Percentiles rank a stretch among this genome's conserved stretches.
Conservation (phyloP, 169 alveolate species). For the Babesia ovata region DNA sequence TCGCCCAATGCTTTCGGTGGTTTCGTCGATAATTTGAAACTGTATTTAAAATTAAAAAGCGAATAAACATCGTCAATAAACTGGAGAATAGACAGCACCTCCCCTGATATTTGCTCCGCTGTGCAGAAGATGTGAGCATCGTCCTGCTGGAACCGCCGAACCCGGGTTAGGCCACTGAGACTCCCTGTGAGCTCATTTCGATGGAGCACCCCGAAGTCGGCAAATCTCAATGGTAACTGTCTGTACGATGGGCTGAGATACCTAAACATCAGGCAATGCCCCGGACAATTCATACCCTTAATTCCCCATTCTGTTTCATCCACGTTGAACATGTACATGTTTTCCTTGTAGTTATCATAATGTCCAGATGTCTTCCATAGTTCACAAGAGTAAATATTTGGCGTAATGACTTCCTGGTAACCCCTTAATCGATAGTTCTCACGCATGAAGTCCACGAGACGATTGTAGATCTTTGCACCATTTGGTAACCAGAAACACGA, state of each 20-base stretch:
- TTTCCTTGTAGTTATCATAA: conserved; percentile 92
- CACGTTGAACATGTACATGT: conserved; percentile 89
- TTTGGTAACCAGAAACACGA: conserved; percentile 95
- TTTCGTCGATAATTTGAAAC: conserved; percentile 93
- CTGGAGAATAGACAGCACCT: conserved; percentile 88
- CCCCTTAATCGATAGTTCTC: conserved; percentile 71
- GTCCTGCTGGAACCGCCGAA: conserved; percentile 98
- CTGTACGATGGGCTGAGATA: conserved; percentile 90
- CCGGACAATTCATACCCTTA: conserved; percentile 99
- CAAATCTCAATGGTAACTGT: conserved; percentile 97
- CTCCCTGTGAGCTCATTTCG: conserved; percentile 98
- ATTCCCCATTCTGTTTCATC: conserved; percentile 97
- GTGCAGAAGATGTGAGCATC: conserved; percentile 99
- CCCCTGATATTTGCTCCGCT: conserved; percentile 91
- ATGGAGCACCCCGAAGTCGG: conserved; percentile 99
- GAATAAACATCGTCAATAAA: conserved; percentile 92
- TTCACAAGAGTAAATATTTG: conserved; percentile 93
- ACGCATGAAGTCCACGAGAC: conserved; percentile 92
- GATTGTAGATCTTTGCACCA: conserved; percentile 97
- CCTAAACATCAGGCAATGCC: conserved; percentile 95
- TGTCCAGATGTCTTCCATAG: conserved; percentile 99
- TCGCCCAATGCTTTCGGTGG: conserved; percentile 96
- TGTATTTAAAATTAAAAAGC: conserved; percentile 91
- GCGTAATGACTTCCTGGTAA: conserved; percentile 94
- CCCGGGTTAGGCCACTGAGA: conserved; percentile 95